These are phyloP conservation scores for Alternaria sp. DNA, from an alignment of 2,329 filamentous ascomycete species.

Conservation along the genomic window DNA sequence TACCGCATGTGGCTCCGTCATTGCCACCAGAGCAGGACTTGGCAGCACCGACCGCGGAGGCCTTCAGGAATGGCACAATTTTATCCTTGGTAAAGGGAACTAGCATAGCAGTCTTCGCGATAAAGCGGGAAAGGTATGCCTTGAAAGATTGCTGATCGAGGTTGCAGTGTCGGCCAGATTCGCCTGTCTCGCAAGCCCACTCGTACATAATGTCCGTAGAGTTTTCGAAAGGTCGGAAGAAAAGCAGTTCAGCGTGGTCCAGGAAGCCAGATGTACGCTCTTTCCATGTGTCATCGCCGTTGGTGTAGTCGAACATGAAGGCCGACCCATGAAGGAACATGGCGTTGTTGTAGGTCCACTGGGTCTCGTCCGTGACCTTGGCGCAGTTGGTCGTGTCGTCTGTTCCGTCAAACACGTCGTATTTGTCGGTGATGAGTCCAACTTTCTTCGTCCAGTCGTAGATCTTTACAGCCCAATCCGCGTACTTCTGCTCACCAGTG, in stretches of 20 bases:
- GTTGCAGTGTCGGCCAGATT: slow-evolving; percentile 64
- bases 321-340: slow-evolving; percentile 65
- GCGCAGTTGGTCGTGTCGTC: slow-evolving; percentile 62
- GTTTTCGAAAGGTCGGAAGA: slow-evolving; percentile 65
- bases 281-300: slow-evolving; percentile 62
- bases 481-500: slow-evolving; percentile 66
- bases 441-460: slow-evolving; percentile 65
- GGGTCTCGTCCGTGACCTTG: slow-evolving; percentile 57
- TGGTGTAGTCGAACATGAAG: slow-evolving; percentile 64
- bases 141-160: slow-evolving; percentile 79
- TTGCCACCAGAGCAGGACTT: slow-evolving; percentile 54
- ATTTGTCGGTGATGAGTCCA: slow-evolving; percentile 61
- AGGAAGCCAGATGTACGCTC: slow-evolving; percentile 68
- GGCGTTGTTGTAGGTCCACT: slow-evolving; percentile 67
- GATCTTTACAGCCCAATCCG: slow-evolving; percentile 71
- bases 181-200: slow-evolving; percentile 68
- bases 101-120: slow-evolving; percentile 56
- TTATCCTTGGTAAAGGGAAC: slow-evolving; percentile 54
- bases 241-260: slow-evolving; percentile 51
- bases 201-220: slow-evolving; percentile 68
- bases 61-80: slow-evolving; percentile 52
- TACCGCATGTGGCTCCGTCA: slow-evolving; percentile 55
- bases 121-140: slow-evolving; percentile 75
- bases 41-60: slow-evolving; percentile 56
- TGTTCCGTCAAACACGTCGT: slow-evolving; percentile 65